Base-by-base conservation (phyloP, 768 basidiomycete genomes). In the Leccinum uliginosum region DNA sequence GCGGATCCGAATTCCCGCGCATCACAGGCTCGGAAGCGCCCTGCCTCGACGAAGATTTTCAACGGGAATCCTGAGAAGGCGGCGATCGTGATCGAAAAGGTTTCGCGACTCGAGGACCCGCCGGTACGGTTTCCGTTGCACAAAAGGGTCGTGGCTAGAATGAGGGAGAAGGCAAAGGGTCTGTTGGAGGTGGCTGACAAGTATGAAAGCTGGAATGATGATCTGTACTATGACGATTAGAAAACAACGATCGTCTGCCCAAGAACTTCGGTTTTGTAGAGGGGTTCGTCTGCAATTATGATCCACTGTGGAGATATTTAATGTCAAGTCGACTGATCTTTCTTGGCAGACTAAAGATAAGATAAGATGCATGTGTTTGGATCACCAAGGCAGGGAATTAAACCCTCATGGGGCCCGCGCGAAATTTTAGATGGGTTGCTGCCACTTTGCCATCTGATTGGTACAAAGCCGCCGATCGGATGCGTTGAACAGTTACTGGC, bases 161-260 rank as follows among this genome's bases (percentile, higher is more conserved):
- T 54, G 53, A 61, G 55, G 38, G 50, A 53, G 9, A 68, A 66
- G 44, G 64, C 50, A 14, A 61, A 26, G 50, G n/a, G 7, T 7
- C n/a, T 69, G 6, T 27, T 45, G 19, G 56, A 53, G 8, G 32
- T 45, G 43, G 58, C 47, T 12, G 59, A 61, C 14, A 56, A 48
- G 51, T 63, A 58, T 45, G 59, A 59, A 24, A 53, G 62, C 23
- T 67, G 66, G 66, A 57, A 23, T 2, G 43, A 60, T 2, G 66
- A 52, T 49, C 45, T 67, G 4, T 67, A 63, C 30, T 24, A 51
- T 27, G 56, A 47, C 10, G 38, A 40, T 40, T 40, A 40, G 35
- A 38, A 38, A n/a, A 38, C 35, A 8, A 17, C 35, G 8, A n/a
- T 8, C 3, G 15, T 35, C 15, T 17, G 15, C 7, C 17, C 15